Percentiles rank a stretch among this genome's conserved stretches.
phyloP scores from a whole-genome alignment of 1,284 basidiomycete genomes.

The Marasmius tenuissimus region DNA sequence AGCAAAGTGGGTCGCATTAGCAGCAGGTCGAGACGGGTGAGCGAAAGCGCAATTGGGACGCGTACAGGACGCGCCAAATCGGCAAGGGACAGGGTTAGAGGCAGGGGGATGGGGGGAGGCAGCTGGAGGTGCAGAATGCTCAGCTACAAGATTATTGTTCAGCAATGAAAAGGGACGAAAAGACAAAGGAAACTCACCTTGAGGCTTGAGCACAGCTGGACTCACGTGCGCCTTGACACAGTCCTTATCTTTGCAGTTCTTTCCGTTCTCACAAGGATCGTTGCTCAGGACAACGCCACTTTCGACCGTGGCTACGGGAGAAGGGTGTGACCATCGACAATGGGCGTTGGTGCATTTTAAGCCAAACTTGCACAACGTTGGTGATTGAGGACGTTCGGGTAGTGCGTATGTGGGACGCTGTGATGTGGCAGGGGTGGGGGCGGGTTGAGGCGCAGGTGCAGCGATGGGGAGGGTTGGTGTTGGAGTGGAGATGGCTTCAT shows the following conservation, averaged over 20 bases:
- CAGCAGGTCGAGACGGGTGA: conserved; percentile 55
- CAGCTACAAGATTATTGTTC: conserved; percentile 2
- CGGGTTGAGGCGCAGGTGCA: conserved; percentile 22
- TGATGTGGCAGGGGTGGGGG: conserved; percentile 25
- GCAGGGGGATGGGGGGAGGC: conserved; percentile 27
- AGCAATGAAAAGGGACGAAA: conserved; percentile 7
- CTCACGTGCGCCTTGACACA: conserved; percentile 89
- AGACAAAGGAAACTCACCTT: conserved; percentile 40
- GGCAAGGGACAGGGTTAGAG: conserved; percentile 54
- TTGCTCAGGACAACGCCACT: conserved; percentile 92
- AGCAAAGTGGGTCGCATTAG: conserved; percentile 31
- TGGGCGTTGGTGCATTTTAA: conserved; percentile 86
- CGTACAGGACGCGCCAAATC: conserved; percentile 74
- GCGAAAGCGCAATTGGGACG: conserved; percentile 71
- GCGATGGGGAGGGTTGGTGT: conserved; percentile 24
- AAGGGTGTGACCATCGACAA: conserved; percentile 89
- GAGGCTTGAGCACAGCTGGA: conserved; percentile 70
- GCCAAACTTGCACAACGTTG: conserved; percentile 88
- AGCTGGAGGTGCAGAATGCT: conserved; percentile 3
- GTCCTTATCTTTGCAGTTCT: conserved; percentile 86
- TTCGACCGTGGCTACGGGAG: conserved; percentile 87
- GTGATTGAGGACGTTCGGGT: conserved; percentile 79
- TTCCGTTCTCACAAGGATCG: conserved; percentile 84
- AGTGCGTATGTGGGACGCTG: conserved; percentile 48
- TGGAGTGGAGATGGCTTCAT: conserved; percentile 28